Evolutionary conservation across 495 filamentous ascomycete genomes (phyloP).

Genomic region (Talaromyces thailandensis): DNA sequence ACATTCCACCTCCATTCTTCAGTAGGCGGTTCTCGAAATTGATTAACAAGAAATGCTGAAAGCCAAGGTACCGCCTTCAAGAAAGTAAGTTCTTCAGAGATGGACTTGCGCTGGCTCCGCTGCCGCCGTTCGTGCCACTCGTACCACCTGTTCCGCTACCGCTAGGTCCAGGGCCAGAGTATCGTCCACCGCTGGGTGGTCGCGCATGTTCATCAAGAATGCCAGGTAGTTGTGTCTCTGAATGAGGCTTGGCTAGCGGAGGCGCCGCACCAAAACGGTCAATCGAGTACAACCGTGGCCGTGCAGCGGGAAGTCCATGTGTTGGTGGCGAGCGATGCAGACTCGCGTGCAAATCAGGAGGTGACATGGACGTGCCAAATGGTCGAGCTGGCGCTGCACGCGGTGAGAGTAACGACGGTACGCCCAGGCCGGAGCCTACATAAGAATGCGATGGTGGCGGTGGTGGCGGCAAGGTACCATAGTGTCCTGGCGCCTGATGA

Average conservation of each 20-base stretch:
- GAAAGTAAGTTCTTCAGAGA: conserved; percentile 68
- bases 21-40: background rate
- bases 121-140: conserved; percentile 4
- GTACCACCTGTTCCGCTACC: conserved; percentile 23
- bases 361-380: conserved; percentile 39
- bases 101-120: conserved; percentile 64
- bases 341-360: conserved; percentile 33
- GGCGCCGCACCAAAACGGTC: conserved; percentile 32
- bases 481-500: conserved; percentile 16
- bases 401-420: conserved; percentile 30
- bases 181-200: conserved; percentile 20
- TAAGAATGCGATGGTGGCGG: conserved; percentile 28
- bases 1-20: background rate
- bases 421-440: conserved; percentile 30
- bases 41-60: background rate
- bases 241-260: conserved; percentile 24
- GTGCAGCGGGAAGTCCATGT: conserved; percentile 22
- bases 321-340: conserved; percentile 35
- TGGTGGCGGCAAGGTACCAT: conserved; percentile 14
- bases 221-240: conserved; percentile 25
- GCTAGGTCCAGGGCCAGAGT: conserved; percentile 17
- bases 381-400: conserved; percentile 26
- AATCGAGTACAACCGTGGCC: conserved; percentile 26
- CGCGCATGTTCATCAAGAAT: conserved; percentile 26
- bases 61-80: conserved; percentile 17